Conservation (phyloP, 345 rosid species). For the Citrus unshiu region DNA sequence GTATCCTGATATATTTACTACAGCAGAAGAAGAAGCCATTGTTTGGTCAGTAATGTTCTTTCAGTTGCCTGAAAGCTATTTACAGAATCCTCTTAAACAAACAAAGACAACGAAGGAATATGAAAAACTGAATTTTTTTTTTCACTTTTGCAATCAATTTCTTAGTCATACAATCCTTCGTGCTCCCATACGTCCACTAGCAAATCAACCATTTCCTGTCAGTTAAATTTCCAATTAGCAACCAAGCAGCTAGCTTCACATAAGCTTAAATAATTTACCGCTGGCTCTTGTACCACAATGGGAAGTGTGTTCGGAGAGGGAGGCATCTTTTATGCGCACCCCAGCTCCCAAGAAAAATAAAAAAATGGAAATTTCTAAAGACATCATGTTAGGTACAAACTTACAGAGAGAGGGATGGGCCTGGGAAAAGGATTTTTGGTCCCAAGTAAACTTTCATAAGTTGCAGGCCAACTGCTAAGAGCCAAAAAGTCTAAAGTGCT, state of each 20-base stretch:
- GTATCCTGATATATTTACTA: not conserved
- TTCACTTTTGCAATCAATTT: not conserved
- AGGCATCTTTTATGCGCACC: too few species aligned
- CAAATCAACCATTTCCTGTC: slow-evolving; percentile 60
- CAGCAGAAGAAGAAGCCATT: not conserved
- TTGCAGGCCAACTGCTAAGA: slow-evolving; percentile 42
- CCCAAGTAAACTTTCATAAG: slow-evolving; percentile 57
- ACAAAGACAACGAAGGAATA: not conserved
- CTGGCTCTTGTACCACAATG: not conserved
- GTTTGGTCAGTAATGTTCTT: not conserved
- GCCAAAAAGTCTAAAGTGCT: not conserved
- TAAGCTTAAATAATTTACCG: not conserved
- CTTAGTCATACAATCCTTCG: slow-evolving; percentile 28
- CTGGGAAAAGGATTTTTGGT: slow-evolving; percentile 39
- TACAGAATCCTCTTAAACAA: slow-evolving; percentile 3
- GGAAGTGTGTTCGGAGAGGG: not conserved
- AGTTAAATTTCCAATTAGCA: slow-evolving; percentile 2
- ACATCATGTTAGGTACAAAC: slow-evolving; percentile 5
- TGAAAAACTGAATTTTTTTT: not conserved
- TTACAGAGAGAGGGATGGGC: slow-evolving; percentile 59
- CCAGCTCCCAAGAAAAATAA: not conserved
- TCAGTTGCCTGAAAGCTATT: slow-evolving; percentile 12
- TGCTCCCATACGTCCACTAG: slow-evolving; percentile 47
- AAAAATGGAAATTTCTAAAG: not conserved
- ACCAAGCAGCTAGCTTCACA: not conserved